phyloP scores from a whole-genome alignment of 1,139 yeast genomes.

The Candida tetrigidarum region DNA sequence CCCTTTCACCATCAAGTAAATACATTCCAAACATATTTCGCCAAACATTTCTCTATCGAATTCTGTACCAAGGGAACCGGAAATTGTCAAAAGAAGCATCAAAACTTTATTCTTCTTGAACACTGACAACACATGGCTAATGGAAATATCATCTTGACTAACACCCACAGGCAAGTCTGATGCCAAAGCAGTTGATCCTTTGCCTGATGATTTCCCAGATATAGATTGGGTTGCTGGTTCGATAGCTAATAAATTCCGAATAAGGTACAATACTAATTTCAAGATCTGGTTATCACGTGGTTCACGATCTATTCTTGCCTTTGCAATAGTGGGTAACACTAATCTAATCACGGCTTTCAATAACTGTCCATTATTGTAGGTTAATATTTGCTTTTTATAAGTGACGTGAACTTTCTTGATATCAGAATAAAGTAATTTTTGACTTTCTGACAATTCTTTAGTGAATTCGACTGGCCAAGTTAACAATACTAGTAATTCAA shows the following conservation, averaged over 20 bases:
- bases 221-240: conserved; percentile 66
- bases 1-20: conserved; percentile 65
- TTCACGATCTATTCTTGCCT: conserved; percentile 59
- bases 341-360: conserved; percentile 73
- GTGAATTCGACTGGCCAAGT: conserved; percentile 76
- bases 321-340: conserved; percentile 67
- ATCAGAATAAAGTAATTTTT: conserved; percentile 59
- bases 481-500: conserved; percentile 81
- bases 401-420: conserved; percentile 66
- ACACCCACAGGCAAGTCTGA: conserved; percentile 60
- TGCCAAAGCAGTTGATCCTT: conserved; percentile 26
- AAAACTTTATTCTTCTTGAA: conserved; percentile 74
- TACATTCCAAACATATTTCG: conserved; percentile 67
- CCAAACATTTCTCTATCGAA: conserved; percentile 67
- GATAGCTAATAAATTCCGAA: conserved; percentile 76
- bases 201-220: conserved; percentile 37
- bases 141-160: conserved; percentile 66
- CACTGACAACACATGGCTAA: conserved; percentile 58
- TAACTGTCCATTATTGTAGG: conserved; percentile 61
- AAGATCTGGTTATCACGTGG: conserved; percentile 75
- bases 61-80: conserved; percentile 66
- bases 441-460: conserved; percentile 56
- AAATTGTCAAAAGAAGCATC: conserved; percentile 67
- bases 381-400: conserved; percentile 72
- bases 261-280: conserved; percentile 70